Conservation (phyloP, 1,139 yeast species). For the Tardiomyces blankii region DNA sequence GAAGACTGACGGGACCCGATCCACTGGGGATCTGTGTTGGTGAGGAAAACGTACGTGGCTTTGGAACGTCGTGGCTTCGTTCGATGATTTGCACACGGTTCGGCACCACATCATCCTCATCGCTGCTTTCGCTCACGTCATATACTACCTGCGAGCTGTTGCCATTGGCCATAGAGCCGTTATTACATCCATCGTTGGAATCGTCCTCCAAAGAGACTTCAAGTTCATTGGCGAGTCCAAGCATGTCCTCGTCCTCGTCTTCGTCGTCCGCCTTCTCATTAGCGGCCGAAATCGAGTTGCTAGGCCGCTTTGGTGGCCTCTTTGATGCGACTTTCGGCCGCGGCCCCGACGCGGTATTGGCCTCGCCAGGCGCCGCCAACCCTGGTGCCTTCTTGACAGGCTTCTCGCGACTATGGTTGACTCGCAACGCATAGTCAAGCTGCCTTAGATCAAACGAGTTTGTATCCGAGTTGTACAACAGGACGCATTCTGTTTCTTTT, state of each 20-base stretch:
- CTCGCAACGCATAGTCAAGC: slow-evolving; percentile 18
- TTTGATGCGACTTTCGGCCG: not conserved
- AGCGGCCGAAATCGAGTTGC: not conserved
- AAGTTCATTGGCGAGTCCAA: not conserved
- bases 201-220: slow-evolving; percentile 17
- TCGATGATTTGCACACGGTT: not conserved
- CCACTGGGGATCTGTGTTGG: not conserved
- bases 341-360: not conserved
- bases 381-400: not conserved
- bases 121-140: slow-evolving; percentile 10
- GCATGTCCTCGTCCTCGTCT: not conserved
- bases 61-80: not conserved
- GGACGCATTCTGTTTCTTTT: slow-evolving; percentile 24
- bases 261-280: not conserved
- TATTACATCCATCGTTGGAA: slow-evolving; percentile 1
- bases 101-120: slow-evolving; percentile 8
- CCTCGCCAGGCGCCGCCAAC: not conserved
- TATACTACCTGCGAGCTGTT: not conserved
- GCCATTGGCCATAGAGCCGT: slow-evolving; percentile 1
- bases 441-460: slow-evolving; percentile 18
- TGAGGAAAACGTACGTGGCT: not conserved
- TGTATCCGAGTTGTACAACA: slow-evolving; percentile 18
- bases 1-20: slow-evolving; percentile 14
- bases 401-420: slow-evolving; percentile 16
- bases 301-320: not conserved